A percentile compares a stretch with the other conserved stretches of the same genome.
phyloP scores from a whole-genome alignment of 1,139 yeast species.

The Ogataea hybrid region DNA sequence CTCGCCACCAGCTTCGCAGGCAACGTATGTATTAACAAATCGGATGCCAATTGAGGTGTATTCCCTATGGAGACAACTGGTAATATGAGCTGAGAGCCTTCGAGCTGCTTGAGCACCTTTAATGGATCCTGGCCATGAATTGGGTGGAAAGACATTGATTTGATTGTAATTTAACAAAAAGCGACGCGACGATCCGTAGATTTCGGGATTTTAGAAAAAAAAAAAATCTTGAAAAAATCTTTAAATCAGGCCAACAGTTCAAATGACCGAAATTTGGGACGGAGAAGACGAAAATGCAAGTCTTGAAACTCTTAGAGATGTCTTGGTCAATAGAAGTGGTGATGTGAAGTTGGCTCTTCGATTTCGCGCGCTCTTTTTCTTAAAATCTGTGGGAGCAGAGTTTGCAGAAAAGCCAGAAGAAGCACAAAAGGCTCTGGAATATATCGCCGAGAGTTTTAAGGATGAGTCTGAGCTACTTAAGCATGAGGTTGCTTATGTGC shows the following conservation, averaged over 20 bases:
- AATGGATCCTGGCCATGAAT: constrained; percentile 18
- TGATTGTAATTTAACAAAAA: neutral
- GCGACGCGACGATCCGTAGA: constrained; percentile 10
- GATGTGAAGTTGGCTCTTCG: constrained; percentile 75
- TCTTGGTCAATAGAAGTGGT: constrained; percentile 62
- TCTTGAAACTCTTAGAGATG: constrained; percentile 69
- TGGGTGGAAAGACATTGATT: constrained; percentile 24
- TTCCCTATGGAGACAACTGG: constrained; percentile 89
- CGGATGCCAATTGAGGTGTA: constrained; percentile 81
- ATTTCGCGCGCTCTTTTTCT: constrained; percentile 89
- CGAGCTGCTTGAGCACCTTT: constrained; percentile 14
- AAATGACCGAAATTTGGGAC: constrained; percentile 19
- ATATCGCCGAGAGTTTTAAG: constrained; percentile 76
- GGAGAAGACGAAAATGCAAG: constrained; percentile 47
- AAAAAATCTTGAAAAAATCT: constrained; percentile 6
- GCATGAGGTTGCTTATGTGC: constrained; percentile 98
- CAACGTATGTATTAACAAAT: constrained; percentile 65
- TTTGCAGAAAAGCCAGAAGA: constrained; percentile 47
- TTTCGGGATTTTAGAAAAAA: constrained; percentile 8
- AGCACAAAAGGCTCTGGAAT: constrained; percentile 64
- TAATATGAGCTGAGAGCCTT: constrained; percentile 42
- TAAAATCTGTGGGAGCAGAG: constrained; percentile 80
- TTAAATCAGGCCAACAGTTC: neutral
- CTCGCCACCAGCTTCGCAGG: constrained; percentile 48
- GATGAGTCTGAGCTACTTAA: constrained; percentile 91